A percentile compares a stretch with the other conserved stretches of the same genome.
phyloP scores from a whole-genome alignment of 306 rosid genomes.

The Quercus parvula region DNA sequence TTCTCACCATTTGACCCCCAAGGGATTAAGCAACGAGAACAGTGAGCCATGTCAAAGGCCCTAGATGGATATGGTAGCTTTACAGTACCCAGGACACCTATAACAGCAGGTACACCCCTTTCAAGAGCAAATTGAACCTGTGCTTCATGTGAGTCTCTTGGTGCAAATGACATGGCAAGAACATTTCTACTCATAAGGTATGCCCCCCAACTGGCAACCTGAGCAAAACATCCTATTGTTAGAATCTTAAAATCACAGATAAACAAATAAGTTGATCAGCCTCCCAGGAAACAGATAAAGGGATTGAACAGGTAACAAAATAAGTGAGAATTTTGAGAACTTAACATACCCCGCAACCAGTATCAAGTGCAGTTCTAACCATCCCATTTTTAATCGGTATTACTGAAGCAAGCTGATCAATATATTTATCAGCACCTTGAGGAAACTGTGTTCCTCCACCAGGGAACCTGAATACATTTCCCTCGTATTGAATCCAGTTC shows the following conservation, averaged over 20 bases:
- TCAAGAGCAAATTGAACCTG: slow-evolving; percentile 99
- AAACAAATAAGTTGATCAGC: neutral
- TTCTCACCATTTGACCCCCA: slow-evolving; percentile 88
- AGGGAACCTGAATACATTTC: slow-evolving; percentile 86
- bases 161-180: slow-evolving; percentile 94
- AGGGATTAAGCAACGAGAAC: slow-evolving; percentile 96
- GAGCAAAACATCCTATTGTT: slow-evolving; percentile 20
- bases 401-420: slow-evolving; percentile 86
- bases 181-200: slow-evolving; percentile 90
- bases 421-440: slow-evolving; percentile 93
- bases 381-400: slow-evolving; percentile 89
- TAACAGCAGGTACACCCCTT: slow-evolving; percentile 91
- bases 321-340: neutral
- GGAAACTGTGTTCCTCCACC: slow-evolving; percentile 99
- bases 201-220: slow-evolving; percentile 99
- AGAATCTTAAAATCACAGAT: neutral
- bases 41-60: slow-evolving; percentile 99
- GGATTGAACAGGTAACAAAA: slow-evolving; percentile 1
- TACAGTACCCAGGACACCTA: slow-evolving; percentile 88
- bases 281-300: slow-evolving; percentile 2
- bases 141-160: slow-evolving; percentile 95
- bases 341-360: slow-evolving; percentile 97
- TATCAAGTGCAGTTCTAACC: slow-evolving; percentile 91
- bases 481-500: slow-evolving; percentile 98
- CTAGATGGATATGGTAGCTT: slow-evolving; percentile 87